Base-by-base conservation (phyloP, 2,329 filamentous ascomycete genomes). In the Colletotrichum lini region DNA sequence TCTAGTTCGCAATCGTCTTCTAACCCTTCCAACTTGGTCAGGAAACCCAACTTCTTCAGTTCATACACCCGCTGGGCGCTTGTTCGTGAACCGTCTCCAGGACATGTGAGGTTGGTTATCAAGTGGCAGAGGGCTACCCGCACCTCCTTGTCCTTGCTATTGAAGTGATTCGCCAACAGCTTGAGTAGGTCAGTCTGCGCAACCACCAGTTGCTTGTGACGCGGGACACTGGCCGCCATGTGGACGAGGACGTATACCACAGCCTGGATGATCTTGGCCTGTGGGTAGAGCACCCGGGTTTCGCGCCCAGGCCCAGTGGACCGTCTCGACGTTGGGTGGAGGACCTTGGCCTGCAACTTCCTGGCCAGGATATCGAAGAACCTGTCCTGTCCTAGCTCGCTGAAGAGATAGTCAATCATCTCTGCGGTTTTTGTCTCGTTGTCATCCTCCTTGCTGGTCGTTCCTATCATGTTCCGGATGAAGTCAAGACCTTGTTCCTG, bases 401-500 rank as follows among this genome's bases (percentile, higher is more conserved):
- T 88, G 77, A 98, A 92, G 26, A 98, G 82, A 77, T 93, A 91
- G 77, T 98, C 95, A 72, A 98, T 94, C 90, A 98, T 96, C 65
- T 91, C 88, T 3, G 88, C 85, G 38, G 87, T 38, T 38, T 38
- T 38, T 89, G 70, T 88, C 88, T 62, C 80, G 79, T 8, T 38
- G 8, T 38, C 35, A 38, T 38, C 35, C 2, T 38, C 35, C 35
- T 38, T 38, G 35, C 35, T 38, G 35, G 82, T 79, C 60, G 91
- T 90, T 68, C 92, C 93, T 74, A 98, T 93, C 42, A 98, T 85
- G 80, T 99, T 99, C 65, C 96, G 90, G 73, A 99, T 90, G 75
- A 98, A 92, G 76, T 97, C 93, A 21, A 98, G 88, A 0, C 92
- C 94, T 81, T 98, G 95, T 79, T 98, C 94, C 81, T 98, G 96